Conservation (phyloP, 2,329 filamentous ascomycete genomes). For the Rachicladosporium sp. region DNA sequence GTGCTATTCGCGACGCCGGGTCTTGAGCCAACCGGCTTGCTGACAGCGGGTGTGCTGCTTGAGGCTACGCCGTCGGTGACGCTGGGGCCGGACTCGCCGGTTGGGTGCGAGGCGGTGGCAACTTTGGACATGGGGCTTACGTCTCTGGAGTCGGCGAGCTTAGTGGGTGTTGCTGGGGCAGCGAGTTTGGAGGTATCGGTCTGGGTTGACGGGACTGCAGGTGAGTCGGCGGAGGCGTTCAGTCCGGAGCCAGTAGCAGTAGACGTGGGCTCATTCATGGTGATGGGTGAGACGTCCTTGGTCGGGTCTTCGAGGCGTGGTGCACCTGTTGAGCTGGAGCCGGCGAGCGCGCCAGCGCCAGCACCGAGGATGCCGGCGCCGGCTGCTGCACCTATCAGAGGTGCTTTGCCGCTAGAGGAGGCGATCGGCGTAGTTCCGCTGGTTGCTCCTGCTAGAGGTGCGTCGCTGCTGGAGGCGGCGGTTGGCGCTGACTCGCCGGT, state of each 20-base stretch:
- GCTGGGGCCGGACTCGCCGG: constrained; percentile 1
- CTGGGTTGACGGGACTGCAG: constrained; percentile 4
- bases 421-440: constrained; percentile 34
- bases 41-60: constrained; percentile 15
- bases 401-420: constrained; percentile 25
- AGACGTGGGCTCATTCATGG: constrained; percentile 4
- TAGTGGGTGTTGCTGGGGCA: constrained; percentile 1
- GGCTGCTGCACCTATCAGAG: background rate
- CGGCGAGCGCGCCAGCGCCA: constrained; percentile 2
- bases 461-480: constrained; percentile 24
- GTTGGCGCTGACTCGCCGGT: constrained; percentile 34
- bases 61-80: constrained; percentile 13
- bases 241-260: constrained; percentile 2
- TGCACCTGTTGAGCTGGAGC: constrained; percentile 12
- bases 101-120: constrained; percentile 5
- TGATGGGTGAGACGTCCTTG: constrained; percentile 4
- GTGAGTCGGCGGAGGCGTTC: constrained; percentile 6
- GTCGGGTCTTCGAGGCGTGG: constrained; percentile 18
- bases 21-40: constrained; percentile 16
- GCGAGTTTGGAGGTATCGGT: background rate
- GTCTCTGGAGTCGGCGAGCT: constrained; percentile 3
- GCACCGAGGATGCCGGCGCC: constrained; percentile 15
- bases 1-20: constrained; percentile 12
- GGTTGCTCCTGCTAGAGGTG: constrained; percentile 8
- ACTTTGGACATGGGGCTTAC: constrained; percentile 6